Evolutionary conservation across 441 rosid genomes (phyloP), one percentile per base, ranked within the genome.

Genomic region (Geranium incanum): DNA sequence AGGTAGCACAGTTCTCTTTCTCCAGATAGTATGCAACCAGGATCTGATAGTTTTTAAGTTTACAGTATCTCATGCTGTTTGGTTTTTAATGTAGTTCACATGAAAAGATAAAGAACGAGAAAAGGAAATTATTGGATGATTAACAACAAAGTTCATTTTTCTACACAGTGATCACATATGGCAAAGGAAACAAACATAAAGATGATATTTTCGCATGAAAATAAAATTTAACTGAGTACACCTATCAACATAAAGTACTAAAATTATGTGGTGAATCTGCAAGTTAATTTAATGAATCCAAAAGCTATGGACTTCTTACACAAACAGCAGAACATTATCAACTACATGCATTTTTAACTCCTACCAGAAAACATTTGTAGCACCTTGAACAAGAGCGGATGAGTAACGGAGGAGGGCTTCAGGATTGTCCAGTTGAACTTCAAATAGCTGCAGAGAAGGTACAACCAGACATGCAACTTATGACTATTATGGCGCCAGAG

Each of bases 321-420:
- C 67, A 13, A 28, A 21, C 66, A 78, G 41, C 57, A 13, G 57
- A 77, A 19, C 28, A 81, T 33, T 62, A 69, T 8, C 16, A 62
- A 37, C 36, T 18, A 36, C 43, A 68, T 13, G 16, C 21, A 66
- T 36, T 73, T 66, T 19, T 36, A 13, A 74, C 66, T 21, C 86
- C 66, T 92, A 95, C 99, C 99, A 95, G 84, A 92, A 89, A 65
- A 95, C 93, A 86, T 89, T 89, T 70, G 98, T 88, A 73, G 98
- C 99, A 78, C 99, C 99, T 77, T 92, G 95, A 74, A 86, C 97
- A 78, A 95, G 89, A 70, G 99, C 99, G 73, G 98, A 90, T 45
- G 96, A 95, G 87, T 86, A 95, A 28, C 98, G 96, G 38, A 92
- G 74, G 65, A 91, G 92, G 70, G 87, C 88, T 71, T 86, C 99